phyloP scores from a whole-genome alignment of 371 early-diverging fungal species.

The Mucor velutinosus region DNA sequence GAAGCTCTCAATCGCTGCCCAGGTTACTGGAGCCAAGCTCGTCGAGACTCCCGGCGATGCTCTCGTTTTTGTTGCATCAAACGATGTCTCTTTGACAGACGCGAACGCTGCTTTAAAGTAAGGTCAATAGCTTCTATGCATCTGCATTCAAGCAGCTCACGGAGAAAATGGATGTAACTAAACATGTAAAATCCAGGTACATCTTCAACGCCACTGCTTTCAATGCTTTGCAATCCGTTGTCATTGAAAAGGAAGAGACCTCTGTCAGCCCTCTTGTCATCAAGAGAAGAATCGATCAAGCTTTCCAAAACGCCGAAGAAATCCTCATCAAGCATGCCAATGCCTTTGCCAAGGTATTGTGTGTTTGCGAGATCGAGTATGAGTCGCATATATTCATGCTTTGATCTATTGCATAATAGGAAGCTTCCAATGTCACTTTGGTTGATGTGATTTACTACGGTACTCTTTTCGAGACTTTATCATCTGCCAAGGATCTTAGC shows the following conservation, averaged over 20 bases:
- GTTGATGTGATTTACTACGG: conserved; percentile 45
- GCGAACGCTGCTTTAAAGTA: conserved; percentile 50
- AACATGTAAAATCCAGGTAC: conserved; percentile 17
- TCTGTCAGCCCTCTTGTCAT: conserved; percentile 31
- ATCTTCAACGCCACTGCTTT: conserved; percentile 34
- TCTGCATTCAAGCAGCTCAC: background rate
- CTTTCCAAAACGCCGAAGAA: conserved; percentile 31
- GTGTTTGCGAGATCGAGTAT: background rate
- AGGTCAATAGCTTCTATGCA: background rate
- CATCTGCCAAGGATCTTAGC: conserved; percentile 23
- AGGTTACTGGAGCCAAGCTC: conserved; percentile 34
- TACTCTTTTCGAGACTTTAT: conserved; percentile 37
- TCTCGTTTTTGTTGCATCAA: conserved; percentile 25
- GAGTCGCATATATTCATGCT: background rate
- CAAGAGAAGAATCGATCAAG: conserved; percentile 42
- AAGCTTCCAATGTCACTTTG: conserved; percentile 22
- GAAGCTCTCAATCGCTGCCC: conserved; percentile 38
- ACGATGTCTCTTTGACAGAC: conserved; percentile 31
- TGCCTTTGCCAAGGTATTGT: conserved; percentile 36
- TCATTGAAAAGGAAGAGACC: conserved; percentile 44
- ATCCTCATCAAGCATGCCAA: conserved; percentile 20
- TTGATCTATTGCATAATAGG: conserved; percentile 18
- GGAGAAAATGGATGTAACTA: background rate
- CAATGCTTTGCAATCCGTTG: conserved; percentile 29
- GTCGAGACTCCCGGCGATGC: conserved; percentile 31